These are phyloP conservation scores for Peronospora tabacina DNA, from an alignment of 352 stramenopile species.

Conservation along the genomic window DNA sequence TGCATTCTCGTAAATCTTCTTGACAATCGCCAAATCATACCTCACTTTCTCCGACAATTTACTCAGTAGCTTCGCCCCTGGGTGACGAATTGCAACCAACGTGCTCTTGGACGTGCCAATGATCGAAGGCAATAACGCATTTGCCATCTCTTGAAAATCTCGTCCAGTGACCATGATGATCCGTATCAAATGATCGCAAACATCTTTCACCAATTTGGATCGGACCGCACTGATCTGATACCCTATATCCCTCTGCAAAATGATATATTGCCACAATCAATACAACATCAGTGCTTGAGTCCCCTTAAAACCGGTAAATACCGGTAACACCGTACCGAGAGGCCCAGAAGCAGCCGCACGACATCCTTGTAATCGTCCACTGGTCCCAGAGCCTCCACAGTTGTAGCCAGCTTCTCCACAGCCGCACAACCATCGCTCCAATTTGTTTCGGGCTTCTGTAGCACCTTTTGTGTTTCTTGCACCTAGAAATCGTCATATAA, in stretches of 20 bases:
- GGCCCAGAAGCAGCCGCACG: conserved; percentile 30
- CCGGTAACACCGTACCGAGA: conserved; percentile 33
- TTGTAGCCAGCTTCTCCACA: conserved; percentile 39
- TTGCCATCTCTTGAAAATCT: conserved; percentile 51
- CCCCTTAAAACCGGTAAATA: neutral
- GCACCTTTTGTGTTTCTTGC: conserved; percentile 31
- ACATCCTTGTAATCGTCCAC: conserved; percentile 27
- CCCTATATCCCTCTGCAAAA: conserved; percentile 31
- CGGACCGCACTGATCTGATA: conserved; percentile 37
- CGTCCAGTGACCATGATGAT: conserved; percentile 38
- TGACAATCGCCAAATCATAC: conserved; percentile 50
- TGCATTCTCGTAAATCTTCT: conserved; percentile 34
- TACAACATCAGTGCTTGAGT: too few relatives aligned
- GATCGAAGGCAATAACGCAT: conserved; percentile 44
- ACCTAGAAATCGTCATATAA: conserved; percentile 24
- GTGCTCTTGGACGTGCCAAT: conserved; percentile 45
- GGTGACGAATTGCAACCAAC: conserved; percentile 43
- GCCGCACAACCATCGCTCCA: conserved; percentile 37
- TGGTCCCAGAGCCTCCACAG: conserved; percentile 33
- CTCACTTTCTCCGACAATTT: conserved; percentile 48
- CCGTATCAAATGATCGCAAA: conserved; percentile 38
- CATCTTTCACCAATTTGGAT: conserved; percentile 46
- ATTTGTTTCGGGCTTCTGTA: conserved; percentile 24
- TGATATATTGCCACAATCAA: neutral
- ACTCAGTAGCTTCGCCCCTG: conserved; percentile 40